Base-by-base conservation (phyloP, 1,284 basidiomycete species). In the Leccinum solheimii region DNA sequence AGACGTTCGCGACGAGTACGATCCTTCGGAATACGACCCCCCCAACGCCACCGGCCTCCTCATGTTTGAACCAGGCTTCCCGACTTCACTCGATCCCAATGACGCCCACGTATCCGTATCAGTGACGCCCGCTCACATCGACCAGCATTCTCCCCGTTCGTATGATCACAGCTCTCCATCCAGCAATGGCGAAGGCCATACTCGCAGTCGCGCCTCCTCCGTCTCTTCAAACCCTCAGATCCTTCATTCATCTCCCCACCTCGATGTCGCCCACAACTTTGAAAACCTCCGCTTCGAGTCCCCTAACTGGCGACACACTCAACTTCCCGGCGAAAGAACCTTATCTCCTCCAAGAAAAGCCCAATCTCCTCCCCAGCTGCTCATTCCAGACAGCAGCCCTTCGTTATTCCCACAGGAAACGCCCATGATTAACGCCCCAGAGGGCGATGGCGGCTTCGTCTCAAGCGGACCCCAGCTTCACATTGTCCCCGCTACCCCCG, bases 401-500 rank as follows among this genome's bases (percentile, higher is more conserved):
- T 62, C 71, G 2, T 48, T 76, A 13, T 76, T 71, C 52, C 59
- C 65, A 0, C 69, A 72, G 58, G 66, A 68, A 27, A 77, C 81
- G 4, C 87, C 87, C 3, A 81, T 78, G 62, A 90, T 89, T 70
- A 87, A 88, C 64, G 87, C 87, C 3, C 87, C 87, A 16, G 83
- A 84, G 11, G 86, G 83, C 57, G 83, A 86, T 57, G 85, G 81
- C 45, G 77, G 77, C n/a, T 75, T 79, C 55, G 73, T 77, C 57
- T 72, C 72, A 14, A 70, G 77, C 3, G 86, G 86, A 0, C 88
- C 87, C 1, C 82, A 82, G 55, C 79, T 92, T 65, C 84, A 91
- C 67, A 86, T 92, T 63, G 89, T 91, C 6, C 90, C 90, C 30
- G 89, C 90, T n/a, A 92, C 90, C 2, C 91, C 90, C 8, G 79